Evolutionary conservation across 257 asterid species (phyloP).

Genomic region (Rehmannia glutinosa): DNA sequence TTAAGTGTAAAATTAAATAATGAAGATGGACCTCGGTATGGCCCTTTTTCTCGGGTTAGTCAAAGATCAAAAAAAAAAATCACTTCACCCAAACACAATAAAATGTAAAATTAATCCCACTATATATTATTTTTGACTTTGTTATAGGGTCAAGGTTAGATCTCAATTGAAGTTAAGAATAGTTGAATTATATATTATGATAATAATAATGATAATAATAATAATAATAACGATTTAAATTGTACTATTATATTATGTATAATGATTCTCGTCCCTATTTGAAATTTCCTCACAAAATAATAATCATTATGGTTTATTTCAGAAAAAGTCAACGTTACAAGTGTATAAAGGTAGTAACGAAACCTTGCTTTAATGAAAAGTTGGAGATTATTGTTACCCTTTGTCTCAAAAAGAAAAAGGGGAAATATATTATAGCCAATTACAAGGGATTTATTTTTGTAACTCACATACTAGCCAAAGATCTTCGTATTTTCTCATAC

Average conservation of each 20-base stretch:
- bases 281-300: too few species aligned
- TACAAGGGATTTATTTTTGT: too few species aligned
- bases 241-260: too few species aligned
- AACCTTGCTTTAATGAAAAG: conserved; percentile 9
- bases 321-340: conserved; percentile 16
- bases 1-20: background rate
- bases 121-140: background rate
- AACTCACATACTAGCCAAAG: too few species aligned
- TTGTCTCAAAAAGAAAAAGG: too few species aligned
- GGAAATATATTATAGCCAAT: too few species aligned
- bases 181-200: too few species aligned
- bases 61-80: conserved; percentile 6
- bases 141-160: background rate
- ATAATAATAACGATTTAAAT: too few species aligned
- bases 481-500: too few species aligned
- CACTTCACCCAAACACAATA: background rate
- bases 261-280: too few species aligned
- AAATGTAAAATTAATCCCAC: too few species aligned
- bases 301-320: background rate
- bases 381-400: background rate
- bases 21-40: conserved; percentile 18
- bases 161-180: background rate
- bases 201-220: too few species aligned
- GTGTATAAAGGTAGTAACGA: background rate
- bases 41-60: conserved; percentile 10